A percentile compares a stretch with the other conserved stretches of the same genome.
Evolutionary conservation across 2,329 filamentous ascomycete genomes (phyloP).

Genomic region (Sporothrix schenckii): DNA sequence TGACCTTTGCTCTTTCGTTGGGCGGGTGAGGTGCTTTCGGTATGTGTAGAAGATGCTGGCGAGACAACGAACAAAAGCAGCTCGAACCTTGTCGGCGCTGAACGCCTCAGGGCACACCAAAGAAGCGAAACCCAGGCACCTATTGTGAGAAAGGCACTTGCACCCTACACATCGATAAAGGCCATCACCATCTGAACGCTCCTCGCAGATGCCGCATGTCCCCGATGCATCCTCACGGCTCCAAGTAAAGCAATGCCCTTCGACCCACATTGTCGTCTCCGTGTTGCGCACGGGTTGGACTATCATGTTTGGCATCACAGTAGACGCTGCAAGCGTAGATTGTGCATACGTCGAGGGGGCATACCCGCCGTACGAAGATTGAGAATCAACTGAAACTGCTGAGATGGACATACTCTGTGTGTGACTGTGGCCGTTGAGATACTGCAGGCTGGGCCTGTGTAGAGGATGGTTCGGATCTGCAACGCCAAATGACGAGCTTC

Average conservation of each 20-base stretch:
- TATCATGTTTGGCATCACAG: constrained; percentile 82
- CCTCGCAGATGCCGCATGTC: constrained; percentile 74
- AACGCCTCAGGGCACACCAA: constrained; percentile 67
- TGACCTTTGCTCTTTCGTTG: constrained; percentile 62
- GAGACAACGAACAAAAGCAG: constrained; percentile 66
- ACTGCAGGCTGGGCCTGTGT: constrained; percentile 72
- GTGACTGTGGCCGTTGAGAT: constrained; percentile 62
- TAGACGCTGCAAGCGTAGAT: constrained; percentile 82
- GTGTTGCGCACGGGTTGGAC: constrained; percentile 78
- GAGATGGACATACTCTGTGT: constrained; percentile 62
- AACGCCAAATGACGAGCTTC: constrained; percentile 90
- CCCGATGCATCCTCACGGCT: constrained; percentile 60
- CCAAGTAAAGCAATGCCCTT: constrained; percentile 79
- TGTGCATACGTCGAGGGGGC: constrained; percentile 83
- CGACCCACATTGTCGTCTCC: constrained; percentile 79
- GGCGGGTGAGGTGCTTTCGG: constrained; percentile 63
- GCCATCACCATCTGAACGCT: constrained; percentile 70
- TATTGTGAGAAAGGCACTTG: constrained; percentile 58
- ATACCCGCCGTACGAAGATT: constrained; percentile 73
- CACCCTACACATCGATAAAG: constrained; percentile 75
- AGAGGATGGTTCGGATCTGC: constrained; percentile 66
- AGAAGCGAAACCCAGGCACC: constrained; percentile 64
- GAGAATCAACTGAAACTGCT: constrained; percentile 62
- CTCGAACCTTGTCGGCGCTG: constrained; percentile 62
- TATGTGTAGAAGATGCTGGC: constrained; percentile 70